A percentile compares a stretch with the other conserved stretches of the same genome.
Conservation (phyloP, 345 rosid species). For the Acer yangbiense region DNA sequence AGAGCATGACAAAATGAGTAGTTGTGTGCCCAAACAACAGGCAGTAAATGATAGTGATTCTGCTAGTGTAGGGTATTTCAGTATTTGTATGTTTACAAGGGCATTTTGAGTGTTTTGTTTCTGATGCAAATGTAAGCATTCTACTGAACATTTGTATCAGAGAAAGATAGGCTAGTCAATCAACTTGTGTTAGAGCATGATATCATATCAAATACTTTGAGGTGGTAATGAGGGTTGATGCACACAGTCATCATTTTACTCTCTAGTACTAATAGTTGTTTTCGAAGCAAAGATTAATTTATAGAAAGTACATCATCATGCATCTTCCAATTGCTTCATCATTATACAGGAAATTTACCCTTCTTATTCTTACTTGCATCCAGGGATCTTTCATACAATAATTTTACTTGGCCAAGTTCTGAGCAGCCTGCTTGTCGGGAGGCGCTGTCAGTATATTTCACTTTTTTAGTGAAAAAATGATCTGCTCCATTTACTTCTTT, state of each 20-base stretch:
- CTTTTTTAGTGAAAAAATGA: neutral
- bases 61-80: no score
- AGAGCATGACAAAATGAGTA: no score
- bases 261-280: neutral
- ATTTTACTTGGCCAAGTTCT: slow-evolving; percentile 27
- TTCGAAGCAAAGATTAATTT: neutral
- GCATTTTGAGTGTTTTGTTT: no score
- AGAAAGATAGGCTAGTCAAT: neutral
- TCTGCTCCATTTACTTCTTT: neutral
- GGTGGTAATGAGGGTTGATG: neutral
- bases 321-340: slow-evolving; percentile 1
- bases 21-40: no score
- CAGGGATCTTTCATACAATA: slow-evolving; percentile 48
- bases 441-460: slow-evolving; percentile 19
- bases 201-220: neutral
- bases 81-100: no score
- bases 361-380: slow-evolving; percentile 19
- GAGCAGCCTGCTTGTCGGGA: slow-evolving; percentile 36
- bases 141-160: neutral
- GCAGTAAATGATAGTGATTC: no score
- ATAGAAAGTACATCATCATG: neutral
- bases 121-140: no score
- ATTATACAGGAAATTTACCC: neutral
- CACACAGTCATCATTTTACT: neutral
- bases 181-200: neutral